Conservation (phyloP, 345 rosid genomes). For the Orychophragmus violaceus region DNA sequence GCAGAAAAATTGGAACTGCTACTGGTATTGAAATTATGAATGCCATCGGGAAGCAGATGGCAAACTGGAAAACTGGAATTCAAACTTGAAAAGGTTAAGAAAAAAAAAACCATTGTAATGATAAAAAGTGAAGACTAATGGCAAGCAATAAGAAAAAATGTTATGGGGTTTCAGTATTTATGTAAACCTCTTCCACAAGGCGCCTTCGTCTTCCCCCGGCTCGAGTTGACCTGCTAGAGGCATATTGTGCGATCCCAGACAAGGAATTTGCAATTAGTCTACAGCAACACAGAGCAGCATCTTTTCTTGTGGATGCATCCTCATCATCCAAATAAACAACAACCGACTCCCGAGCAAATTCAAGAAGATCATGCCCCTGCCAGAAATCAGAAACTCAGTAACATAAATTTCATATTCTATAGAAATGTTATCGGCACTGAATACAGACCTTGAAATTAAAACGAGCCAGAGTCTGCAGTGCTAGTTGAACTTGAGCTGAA, state of each 20-base stretch:
- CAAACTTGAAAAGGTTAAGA: conserved; percentile 8
- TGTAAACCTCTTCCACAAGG: conserved; percentile 82
- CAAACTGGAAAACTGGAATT: neutral
- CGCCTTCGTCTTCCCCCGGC: conserved; percentile 73
- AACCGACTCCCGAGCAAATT: conserved; percentile 88
- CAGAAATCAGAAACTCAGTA: conserved; percentile 29
- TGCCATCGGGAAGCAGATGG: conserved; percentile 13
- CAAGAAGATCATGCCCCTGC: conserved; percentile 81
- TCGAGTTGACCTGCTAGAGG: conserved; percentile 67
- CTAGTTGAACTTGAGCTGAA: conserved; percentile 84
- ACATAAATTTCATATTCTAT: neutral
- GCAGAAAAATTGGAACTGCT: conserved; percentile 17
- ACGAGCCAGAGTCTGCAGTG: conserved; percentile 89
- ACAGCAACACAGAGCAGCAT: conserved; percentile 95
- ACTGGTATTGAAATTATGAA: conserved; percentile 13
- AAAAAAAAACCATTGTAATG: neutral
- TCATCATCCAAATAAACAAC: conserved; percentile 86
- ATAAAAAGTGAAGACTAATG: neutral
- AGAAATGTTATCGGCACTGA: neutral
- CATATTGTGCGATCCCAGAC: conserved; percentile 54
- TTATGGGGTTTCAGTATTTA: conserved; percentile 4
- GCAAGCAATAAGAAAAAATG: conserved; percentile 2
- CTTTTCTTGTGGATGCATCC: conserved; percentile 84
- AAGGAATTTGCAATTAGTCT: conserved; percentile 77
- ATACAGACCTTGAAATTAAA: conserved; percentile 81